phyloP scores from a whole-genome alignment of 2,329 filamentous ascomycete genomes.

The Hymenoscyphus repandus region DNA sequence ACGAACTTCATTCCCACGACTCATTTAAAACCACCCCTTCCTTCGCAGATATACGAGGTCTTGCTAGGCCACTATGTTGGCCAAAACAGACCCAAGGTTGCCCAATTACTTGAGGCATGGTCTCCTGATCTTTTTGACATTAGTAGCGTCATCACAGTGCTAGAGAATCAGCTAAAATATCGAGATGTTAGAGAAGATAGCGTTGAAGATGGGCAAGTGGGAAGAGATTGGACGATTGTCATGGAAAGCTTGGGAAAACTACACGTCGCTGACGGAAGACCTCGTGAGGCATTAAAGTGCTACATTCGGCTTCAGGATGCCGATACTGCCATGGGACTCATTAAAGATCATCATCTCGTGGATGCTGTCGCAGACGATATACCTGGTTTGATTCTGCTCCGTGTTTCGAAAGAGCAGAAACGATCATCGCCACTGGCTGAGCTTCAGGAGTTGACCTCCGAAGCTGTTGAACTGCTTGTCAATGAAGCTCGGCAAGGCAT shows the following conservation, averaged over 20 bases:
- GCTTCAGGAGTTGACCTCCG: constrained; percentile 72
- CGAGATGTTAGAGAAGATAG: constrained; percentile 71
- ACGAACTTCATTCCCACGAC: constrained; percentile 74
- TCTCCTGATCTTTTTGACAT: constrained; percentile 78
- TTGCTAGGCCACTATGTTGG: constrained; percentile 85
- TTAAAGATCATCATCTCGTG: constrained; percentile 83
- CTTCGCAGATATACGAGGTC: constrained; percentile 80
- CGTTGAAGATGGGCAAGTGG: constrained; percentile 65
- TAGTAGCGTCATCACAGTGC: constrained; percentile 65
- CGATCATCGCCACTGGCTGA: constrained; percentile 62
- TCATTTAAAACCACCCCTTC: constrained; percentile 72
- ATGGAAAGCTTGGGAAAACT: constrained; percentile 80
- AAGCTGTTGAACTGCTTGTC: constrained; percentile 81
- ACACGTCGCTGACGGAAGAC: constrained; percentile 74
- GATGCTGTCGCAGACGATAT: constrained; percentile 88
- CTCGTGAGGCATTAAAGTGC: constrained; percentile 78
- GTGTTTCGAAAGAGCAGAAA: constrained; percentile 69
- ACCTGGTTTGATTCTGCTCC: constrained; percentile 77
- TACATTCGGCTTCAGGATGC: constrained; percentile 91
- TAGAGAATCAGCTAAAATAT: constrained; percentile 77
- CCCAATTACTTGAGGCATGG: constrained; percentile 78
- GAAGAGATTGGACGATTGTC: constrained; percentile 84
- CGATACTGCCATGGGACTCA: constrained; percentile 79
- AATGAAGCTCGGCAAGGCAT: constrained; percentile 88
- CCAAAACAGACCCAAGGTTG: constrained; percentile 68